Base-by-base conservation (phyloP, 2,329 filamentous ascomycete genomes). In the Cladosporium colombiae region DNA sequence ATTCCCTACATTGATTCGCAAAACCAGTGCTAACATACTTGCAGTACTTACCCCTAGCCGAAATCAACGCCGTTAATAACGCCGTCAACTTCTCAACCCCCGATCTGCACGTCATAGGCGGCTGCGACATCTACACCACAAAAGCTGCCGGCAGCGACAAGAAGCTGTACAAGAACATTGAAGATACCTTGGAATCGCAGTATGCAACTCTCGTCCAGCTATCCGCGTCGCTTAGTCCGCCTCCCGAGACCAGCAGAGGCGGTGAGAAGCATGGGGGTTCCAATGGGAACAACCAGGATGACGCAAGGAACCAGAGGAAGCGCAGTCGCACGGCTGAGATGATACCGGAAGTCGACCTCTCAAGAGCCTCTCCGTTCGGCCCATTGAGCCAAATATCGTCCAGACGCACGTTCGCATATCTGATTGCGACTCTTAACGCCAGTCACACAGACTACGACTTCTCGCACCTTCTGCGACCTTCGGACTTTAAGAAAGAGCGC, bases 371-470 rank as follows among this genome's bases (percentile, higher is more conserved):
- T 76, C 92, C 95, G 2, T 99, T 99, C 74, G 95, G 95, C 21
- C 90, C 91, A 18, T 85, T 99, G 66, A 93, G 91, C 67, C 91
- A 97, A 73, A 88, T 93, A 59, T 91, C 91, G 56, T 95, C 92
- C 75, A 91, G 95, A 44, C 89, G 94, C 71, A 97, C 92, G 0
- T 98, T 96, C 79, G 93, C 95, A 53, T 98, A 98, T 78, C 82
- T 99, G 61, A 98, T 99, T 72, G 95, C 95, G 44, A 98, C 94
- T 0, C 83, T 99, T 40, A 99, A 99, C 75, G 95, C 95, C 5
- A 96, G 92, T 66, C 94, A 99, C 79, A 89, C 91, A 1, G 92
- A 99, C 79, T 98, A 99, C 78, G 95, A 99, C 78, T 99, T 99
- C 80, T 97, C 93, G 2, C 91, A 97, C 75, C 89, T 95, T 37